A percentile compares a stretch with the other conserved stretches of the same genome.
Evolutionary conservation across 371 early-diverging fungal species (phyloP).

Genomic region (Mycotypha africana): DNA sequence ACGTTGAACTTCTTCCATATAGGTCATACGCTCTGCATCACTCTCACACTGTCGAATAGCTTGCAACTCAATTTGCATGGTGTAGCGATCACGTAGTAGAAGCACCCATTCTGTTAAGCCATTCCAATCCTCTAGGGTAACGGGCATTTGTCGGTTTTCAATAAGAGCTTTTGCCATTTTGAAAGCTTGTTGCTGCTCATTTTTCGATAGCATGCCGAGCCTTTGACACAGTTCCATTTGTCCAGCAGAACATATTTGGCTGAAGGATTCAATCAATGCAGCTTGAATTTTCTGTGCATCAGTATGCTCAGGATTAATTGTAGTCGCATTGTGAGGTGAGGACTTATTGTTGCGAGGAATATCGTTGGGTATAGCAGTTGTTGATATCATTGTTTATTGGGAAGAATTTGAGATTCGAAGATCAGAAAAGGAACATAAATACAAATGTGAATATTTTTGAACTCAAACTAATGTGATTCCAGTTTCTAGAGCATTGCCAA

Average conservation of each 20-base stretch:
- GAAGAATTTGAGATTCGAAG: no score
- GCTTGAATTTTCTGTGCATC: conserved; percentile 10
- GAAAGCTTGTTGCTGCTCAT: conserved; percentile 18
- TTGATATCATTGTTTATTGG: no score
- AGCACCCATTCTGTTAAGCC: conserved; percentile 19
- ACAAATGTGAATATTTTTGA: no score
- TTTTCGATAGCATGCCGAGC: conserved; percentile 14
- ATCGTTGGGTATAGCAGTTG: no score
- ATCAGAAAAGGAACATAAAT: no score
- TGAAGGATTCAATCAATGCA: conserved; percentile 18
- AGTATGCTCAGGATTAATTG: no score
- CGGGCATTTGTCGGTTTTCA: conserved; percentile 11
- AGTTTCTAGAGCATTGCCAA: no score
- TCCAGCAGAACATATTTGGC: conserved; percentile 20
- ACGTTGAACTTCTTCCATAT: conserved; percentile 16
- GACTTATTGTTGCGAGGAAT: no score
- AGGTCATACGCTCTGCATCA: conserved; percentile 13
- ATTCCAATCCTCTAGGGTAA: conserved; percentile 11
- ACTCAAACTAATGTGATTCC: no score
- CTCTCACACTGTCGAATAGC: conserved; percentile 11
- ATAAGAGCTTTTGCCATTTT: conserved; percentile 19
- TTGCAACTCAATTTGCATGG: conserved; percentile 13
- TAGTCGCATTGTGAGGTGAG: no score
- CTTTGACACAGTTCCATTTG: conserved; percentile 23
- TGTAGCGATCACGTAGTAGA: conserved; percentile 20